phyloP scores from a whole-genome alignment of 176 grass and related monocot species.

The Aegilops bicornis region DNA sequence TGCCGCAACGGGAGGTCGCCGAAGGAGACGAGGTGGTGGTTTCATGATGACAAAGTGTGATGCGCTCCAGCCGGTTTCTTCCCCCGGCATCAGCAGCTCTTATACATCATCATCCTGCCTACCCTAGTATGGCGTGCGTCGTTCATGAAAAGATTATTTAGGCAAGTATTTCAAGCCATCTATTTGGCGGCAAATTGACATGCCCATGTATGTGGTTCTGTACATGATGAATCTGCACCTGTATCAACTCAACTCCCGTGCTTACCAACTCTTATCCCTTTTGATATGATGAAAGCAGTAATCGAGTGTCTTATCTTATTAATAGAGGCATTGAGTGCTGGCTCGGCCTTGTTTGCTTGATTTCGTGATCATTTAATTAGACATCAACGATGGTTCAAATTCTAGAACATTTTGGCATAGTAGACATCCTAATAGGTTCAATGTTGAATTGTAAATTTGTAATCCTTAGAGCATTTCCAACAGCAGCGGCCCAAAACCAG shows the following conservation, averaged over 20 bases:
- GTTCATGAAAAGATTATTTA: conserved; percentile 34
- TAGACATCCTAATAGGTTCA: too few relatives aligned
- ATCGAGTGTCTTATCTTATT: background rate
- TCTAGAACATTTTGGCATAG: too few relatives aligned
- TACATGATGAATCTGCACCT: conserved; percentile 47
- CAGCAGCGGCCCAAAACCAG: too few relatives aligned
- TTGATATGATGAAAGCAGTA: conserved; percentile 31
- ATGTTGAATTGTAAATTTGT: too few relatives aligned
- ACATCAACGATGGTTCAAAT: too few relatives aligned
- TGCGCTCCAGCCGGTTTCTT: background rate
- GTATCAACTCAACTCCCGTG: background rate
- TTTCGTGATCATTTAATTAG: background rate
- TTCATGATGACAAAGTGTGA: conserved; percentile 86
- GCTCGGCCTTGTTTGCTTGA: background rate
- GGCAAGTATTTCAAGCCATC: conserved; percentile 35
- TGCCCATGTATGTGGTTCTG: conserved; percentile 37
- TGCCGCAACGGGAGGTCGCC: conserved; percentile 80
- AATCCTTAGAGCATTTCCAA: too few relatives aligned
- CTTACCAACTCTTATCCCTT: conserved; percentile 4
- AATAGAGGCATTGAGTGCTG: background rate
- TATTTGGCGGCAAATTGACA: conserved; percentile 36
- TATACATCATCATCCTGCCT: conserved; percentile 26
- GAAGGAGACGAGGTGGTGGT: conserved; percentile 93
- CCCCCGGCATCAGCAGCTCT: background rate
- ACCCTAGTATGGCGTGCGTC: background rate